Evolutionary conservation across 78 protist genomes (phyloP), one percentile per base, ranked within the genome.

Genomic region (Dictyostelium intermedium): DNA sequence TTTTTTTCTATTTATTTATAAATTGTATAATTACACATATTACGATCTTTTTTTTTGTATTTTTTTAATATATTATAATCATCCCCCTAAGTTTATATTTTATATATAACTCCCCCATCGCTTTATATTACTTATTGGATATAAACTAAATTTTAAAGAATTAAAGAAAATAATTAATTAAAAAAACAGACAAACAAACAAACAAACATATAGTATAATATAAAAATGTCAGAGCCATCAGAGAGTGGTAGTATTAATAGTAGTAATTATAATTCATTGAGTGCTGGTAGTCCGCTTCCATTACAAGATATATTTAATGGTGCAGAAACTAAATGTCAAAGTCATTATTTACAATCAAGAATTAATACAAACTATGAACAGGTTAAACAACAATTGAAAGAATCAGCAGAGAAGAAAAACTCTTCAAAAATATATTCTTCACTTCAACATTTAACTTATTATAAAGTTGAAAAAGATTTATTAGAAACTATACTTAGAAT

Each of bases 401-500:
- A 89, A 20, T 84, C 94, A 3, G 37, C 82, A 39, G 94, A 89
- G 3, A 89, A 89, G 72, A 89, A 80, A 78, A 87, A 87, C 45
- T 80, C 87, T 5, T 89, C 94, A 66, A 89, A 80, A 60, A 80
- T 89, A 2, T 43, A 80, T 32, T 66, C 94, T 16, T 66, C 41
- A 20, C 82, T 89, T 9, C 94, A 89, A 81, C 72, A 89, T 50
- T 32, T 89, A 41, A 89, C 94, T 18, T 89, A 89, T 37, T 89
- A 89, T 70, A 78, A 80, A 50, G 82, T 89, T 11, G 94, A 89
- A 50, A 89, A 89, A 30, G 94, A 89, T 80, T 32, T 89, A 20
- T 50, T 89, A 23, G 94, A 89, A 45, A 45, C 78, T 18, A 25
- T 89, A 23, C 35, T 89, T 16, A 41, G 82, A 69, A 83, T 89